Conservation (phyloP, 2,329 filamentous ascomycete species). For the Colletotrichum limetticola region DNA sequence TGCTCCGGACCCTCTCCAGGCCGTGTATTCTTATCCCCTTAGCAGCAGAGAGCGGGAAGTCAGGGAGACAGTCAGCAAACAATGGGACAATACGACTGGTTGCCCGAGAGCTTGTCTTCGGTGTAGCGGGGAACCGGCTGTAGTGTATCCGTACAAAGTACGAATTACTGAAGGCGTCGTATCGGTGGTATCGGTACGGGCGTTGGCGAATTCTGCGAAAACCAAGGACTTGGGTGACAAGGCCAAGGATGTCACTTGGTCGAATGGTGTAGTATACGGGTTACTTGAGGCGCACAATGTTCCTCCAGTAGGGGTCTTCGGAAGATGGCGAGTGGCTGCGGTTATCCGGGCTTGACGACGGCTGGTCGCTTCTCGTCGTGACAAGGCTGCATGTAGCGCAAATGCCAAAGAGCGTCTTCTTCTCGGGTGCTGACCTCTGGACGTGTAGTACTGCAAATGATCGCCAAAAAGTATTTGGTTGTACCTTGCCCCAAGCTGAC, state of each 20-base stretch:
- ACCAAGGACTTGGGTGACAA: conserved; percentile 33
- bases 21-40: conserved; percentile 3
- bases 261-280: neutral
- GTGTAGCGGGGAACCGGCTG: neutral
- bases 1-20: conserved; percentile 9
- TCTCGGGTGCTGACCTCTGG: neutral
- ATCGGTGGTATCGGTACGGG: conserved; percentile 1
- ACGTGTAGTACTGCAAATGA: neutral
- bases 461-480: neutral
- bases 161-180: neutral
- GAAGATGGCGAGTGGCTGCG: conserved; percentile 21
- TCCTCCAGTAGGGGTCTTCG: conserved; percentile 28
- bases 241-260: conserved; percentile 18
- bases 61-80: conserved; percentile 10
- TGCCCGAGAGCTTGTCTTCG: conserved; percentile 13
- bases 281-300: conserved; percentile 5
- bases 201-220: conserved; percentile 5
- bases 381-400: conserved; percentile 25
- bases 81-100: conserved; percentile 15
- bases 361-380: conserved; percentile 17
- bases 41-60: conserved; percentile 2
- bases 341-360: conserved; percentile 27
- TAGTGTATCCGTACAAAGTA: neutral
- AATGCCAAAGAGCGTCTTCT: conserved; percentile 3
- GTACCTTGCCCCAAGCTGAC: neutral